Conservation (phyloP, 495 filamentous ascomycete genomes). For the Xylaria telfairii region DNA sequence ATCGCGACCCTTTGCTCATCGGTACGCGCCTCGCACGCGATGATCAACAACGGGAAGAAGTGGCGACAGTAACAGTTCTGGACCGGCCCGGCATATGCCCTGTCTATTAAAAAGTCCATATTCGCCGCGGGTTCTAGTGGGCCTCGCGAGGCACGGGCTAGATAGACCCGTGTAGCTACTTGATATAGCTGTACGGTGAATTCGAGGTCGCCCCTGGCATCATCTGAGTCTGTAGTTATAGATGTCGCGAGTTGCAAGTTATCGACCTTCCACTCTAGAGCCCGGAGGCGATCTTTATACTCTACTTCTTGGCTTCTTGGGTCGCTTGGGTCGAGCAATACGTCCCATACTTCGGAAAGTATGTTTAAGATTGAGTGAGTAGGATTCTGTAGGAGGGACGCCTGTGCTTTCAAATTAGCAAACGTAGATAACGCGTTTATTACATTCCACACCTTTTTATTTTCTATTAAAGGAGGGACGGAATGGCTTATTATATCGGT, state of each 20-base stretch:
- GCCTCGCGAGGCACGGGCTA: slow-evolving; percentile 32
- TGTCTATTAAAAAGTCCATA: slow-evolving; percentile 26
- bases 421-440: neutral
- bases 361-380: slow-evolving; percentile 29
- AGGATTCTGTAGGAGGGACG: slow-evolving; percentile 14
- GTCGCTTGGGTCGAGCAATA: slow-evolving; percentile 26
- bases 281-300: slow-evolving; percentile 30
- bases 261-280: slow-evolving; percentile 31
- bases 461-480: neutral
- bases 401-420: neutral
- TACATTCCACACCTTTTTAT: neutral
- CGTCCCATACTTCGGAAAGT: slow-evolving; percentile 33
- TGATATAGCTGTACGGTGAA: slow-evolving; percentile 28
- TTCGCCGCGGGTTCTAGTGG: slow-evolving; percentile 20
- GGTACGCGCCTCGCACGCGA: slow-evolving; percentile 35
- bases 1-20: slow-evolving; percentile 32
- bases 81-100: slow-evolving; percentile 5
- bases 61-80: slow-evolving; percentile 11
- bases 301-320: slow-evolving; percentile 25
- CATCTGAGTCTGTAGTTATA: neutral
- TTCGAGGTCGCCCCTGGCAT: slow-evolving; percentile 13
- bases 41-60: slow-evolving; percentile 34
- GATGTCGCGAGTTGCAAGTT: slow-evolving; percentile 11
- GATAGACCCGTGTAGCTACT: slow-evolving; percentile 30
- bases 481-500: slow-evolving; percentile 11